Base-by-base conservation (phyloP, 305 asterid species). In the Striga hermonthica region DNA sequence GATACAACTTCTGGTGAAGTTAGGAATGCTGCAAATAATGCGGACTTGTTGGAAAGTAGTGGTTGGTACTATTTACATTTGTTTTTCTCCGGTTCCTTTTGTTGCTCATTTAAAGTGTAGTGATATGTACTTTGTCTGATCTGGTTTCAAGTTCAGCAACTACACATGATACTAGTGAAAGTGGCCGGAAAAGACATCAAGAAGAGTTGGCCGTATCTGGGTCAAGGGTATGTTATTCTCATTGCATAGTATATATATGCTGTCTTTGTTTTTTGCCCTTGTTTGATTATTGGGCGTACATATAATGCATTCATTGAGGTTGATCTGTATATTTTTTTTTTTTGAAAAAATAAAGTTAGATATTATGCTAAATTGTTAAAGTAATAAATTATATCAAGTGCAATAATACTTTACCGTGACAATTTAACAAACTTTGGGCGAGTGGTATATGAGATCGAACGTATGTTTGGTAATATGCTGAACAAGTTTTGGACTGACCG, bases 31-130 rank as follows among this genome's bases (percentile, higher is more conserved):
- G 60, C 65, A 59, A 69, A 58, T 52, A 73, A 60, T 44, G 40
- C 54, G 66, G 56, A 50, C 64, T 45, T 53, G 57, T 74, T 41
- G 14, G 70, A 57, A 74, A 69, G 31, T 31, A 80, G 75, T 68
- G 88, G 95, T 83, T 62, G 60, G 84, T 81, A 59, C 69, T 68
- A 13, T 60, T 71, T 56, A 22, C 63, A 9, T 40, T 61, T 66
- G 11, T 58, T 70, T 49, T 44, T 6, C 22, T 55, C 52, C 54
- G 22, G 55, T 50, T 60, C 47, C 35, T 3, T 66, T 28, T 36
- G 8, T 49, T 41, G 47, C 39, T 57, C 15, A 31, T 13, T 4
- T n/a, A 48, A n/a, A 44, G 57, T 53, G 60, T 13, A 36, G 55
- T 71, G 50, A 34, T 8, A 9, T 54, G 7, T 28, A 10, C 11